These are phyloP conservation scores for Discostella stelligeroides DNA, from an alignment of 108 stramenopile genomes.

Conservation along the genomic window DNA sequence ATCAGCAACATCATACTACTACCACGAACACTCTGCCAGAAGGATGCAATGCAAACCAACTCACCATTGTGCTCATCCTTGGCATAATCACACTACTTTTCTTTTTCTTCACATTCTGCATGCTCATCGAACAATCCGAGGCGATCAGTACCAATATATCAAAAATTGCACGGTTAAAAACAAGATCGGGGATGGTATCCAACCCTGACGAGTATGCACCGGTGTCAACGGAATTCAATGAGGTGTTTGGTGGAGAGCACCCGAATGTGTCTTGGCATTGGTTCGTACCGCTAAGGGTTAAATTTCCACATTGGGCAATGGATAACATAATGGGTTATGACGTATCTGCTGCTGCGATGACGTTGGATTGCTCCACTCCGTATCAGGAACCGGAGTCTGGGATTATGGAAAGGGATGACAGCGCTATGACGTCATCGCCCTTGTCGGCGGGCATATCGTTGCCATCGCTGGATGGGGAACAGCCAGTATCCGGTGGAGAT, in stretches of 20 bases:
- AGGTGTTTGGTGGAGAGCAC: constrained; percentile 90
- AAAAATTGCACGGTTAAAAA: constrained; percentile 94
- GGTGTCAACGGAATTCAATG: constrained; percentile 86
- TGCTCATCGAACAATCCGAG: constrained; percentile 93
- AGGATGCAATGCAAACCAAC: constrained; percentile 28
- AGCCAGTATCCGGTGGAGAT: background rate
- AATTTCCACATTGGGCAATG: constrained; percentile 73
- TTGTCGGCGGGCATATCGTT: too few relatives aligned
- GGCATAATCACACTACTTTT: constrained; percentile 74
- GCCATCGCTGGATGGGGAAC: too few relatives aligned
- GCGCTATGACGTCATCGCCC: too few relatives aligned
- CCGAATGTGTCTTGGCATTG: constrained; percentile 75
- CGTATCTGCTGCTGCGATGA: constrained; percentile 18
- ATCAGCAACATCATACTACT: constrained; percentile 16
- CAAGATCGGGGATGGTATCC: constrained; percentile 60
- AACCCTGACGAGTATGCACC: constrained; percentile 64
- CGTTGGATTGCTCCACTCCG: constrained; percentile 56
- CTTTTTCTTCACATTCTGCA: constrained; percentile 94
- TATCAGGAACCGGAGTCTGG: constrained; percentile 49
- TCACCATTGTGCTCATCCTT: constrained; percentile 37
- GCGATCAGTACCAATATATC: constrained; percentile 85
- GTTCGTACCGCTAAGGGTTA: constrained; percentile 68
- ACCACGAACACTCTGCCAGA: too few relatives aligned
- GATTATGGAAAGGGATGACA: too few relatives aligned
- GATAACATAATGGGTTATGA: constrained; percentile 83